These are phyloP conservation scores for Chrysoporthe puriensis DNA, from an alignment of 2,329 filamentous ascomycete species.

Conservation along the genomic window DNA sequence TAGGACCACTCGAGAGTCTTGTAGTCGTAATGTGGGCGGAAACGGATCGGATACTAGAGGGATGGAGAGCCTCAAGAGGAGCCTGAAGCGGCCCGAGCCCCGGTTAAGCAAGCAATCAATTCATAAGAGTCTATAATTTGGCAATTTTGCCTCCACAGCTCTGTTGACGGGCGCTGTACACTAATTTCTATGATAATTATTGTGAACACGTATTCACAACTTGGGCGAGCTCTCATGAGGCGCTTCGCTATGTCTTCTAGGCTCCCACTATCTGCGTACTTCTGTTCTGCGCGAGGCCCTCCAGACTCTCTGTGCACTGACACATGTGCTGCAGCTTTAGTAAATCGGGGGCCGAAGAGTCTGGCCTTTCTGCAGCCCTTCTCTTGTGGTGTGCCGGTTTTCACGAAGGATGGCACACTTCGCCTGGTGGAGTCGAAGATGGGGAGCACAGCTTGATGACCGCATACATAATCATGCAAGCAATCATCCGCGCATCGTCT, in stretches of 20 bases:
- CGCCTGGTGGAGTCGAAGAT: neutral
- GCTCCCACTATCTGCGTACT: no score
- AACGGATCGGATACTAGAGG: neutral
- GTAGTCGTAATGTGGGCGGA: neutral
- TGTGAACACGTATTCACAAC: no score
- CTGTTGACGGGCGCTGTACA: neutral
- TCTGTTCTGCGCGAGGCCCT: no score
- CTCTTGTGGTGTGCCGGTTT: neutral
- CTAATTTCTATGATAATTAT: no score
- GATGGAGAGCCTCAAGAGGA: neutral
- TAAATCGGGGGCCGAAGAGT: no score
- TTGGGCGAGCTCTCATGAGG: no score
- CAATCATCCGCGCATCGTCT: neutral
- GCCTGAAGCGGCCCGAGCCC: neutral
- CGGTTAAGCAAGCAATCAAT: neutral
- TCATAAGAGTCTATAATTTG: neutral
- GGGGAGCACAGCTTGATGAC: constrained; percentile 10
- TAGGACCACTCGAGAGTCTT: neutral
- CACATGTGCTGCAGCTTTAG: no score
- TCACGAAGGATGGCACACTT: neutral
- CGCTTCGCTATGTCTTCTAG: no score
- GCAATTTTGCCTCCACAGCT: neutral
- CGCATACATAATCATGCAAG: constrained; percentile 7
- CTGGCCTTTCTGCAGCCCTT: neutral
- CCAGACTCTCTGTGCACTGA: no score